Percentiles rank a stretch among this genome's conserved stretches.
Conservation (phyloP, 1,284 basidiomycete genomes). For the Cryptococcus floricola region DNA sequence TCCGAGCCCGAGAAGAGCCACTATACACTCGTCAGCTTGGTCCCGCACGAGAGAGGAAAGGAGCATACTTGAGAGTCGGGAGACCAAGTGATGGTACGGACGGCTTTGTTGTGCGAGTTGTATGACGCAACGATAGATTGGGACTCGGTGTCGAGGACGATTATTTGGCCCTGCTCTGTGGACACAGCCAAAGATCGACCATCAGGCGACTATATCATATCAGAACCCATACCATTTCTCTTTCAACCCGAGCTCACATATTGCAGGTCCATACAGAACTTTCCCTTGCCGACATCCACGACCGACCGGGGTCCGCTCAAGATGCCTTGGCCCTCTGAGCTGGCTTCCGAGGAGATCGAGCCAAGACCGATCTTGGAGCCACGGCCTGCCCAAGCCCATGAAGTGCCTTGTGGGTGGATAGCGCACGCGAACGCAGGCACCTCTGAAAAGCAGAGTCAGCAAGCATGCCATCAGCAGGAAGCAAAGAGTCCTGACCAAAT, state of each 20-base stretch:
- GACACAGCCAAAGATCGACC: constrained; percentile 71
- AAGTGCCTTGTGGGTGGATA: constrained; percentile 64
- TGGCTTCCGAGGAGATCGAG: constrained; percentile 46
- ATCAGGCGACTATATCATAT: constrained; percentile 70
- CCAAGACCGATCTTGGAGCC: constrained; percentile 61
- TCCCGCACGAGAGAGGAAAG: background rate
- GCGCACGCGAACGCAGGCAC: constrained; percentile 72
- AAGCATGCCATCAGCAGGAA: constrained; percentile 1
- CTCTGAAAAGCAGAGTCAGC: constrained; percentile 8
- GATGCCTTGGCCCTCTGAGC: constrained; percentile 44
- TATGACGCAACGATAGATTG: constrained; percentile 63
- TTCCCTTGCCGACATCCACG: constrained; percentile 65
- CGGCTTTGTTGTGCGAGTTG: constrained; percentile 78
- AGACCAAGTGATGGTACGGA: constrained; percentile 77
- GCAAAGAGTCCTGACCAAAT: constrained; percentile 58
- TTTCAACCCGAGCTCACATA: constrained; percentile 59
- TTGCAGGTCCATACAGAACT: constrained; percentile 73
- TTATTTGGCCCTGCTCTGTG: constrained; percentile 74
- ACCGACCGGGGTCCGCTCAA: constrained; percentile 55
- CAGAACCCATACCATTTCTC: background rate
- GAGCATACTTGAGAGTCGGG: constrained; percentile 61
- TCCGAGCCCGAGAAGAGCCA: constrained; percentile 78
- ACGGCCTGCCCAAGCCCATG: constrained; percentile 73
- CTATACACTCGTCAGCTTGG: constrained; percentile 47
- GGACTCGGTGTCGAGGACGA: constrained; percentile 70